Evolutionary conservation across 1,284 basidiomycete genomes (phyloP), one percentile per base, ranked within the genome.

Genomic region (Amylostereum areolatum): DNA sequence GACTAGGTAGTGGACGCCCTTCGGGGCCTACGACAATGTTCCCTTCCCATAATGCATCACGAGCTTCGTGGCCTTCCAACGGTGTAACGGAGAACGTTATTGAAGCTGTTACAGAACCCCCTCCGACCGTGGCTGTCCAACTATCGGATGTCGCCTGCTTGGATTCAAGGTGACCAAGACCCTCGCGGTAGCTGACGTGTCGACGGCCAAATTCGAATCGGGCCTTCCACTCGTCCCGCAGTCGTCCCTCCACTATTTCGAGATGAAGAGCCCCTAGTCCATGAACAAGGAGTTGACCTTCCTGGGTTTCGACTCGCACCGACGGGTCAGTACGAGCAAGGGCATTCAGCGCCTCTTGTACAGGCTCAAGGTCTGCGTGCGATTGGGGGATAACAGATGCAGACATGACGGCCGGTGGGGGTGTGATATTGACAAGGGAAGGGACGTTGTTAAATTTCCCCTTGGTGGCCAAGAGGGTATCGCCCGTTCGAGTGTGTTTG

Each of bases 321-420:
- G 88, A 92, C 10, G 91, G 91, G 59, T 95, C 91, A 1, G 92
- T 94, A 7, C 91, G 84, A n/a, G 83, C 73, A 27, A 95, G 73
- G 5, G 87, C 73, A 33, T 76, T 70, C 24, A 95, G 70, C 4
- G 92, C 91, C 45, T 84, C 78, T 61, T 86, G 80, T 1, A 93
- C 87, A 9, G 83, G 81, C 49, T 80, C 75, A 7, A 89, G 71
- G 62, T 94, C 91, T 18, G 88, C 80, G 55, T 90, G 84, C 6
- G 91, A 86, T 44, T 85, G 82, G 3, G 91, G 92, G 49, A 92
- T 79, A 54, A 93, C 80, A 2, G 88, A 84, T 11, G 80, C 81
- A 8, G 88, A 87, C 62, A 91, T 87, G 46, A 91, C 84, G 3
- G 89, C 75, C 18, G 87, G 77, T 25, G 88, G 89, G 28, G 85